Conservation (phyloP, 179 eudicot species). For the Drosera spatulata region DNA sequence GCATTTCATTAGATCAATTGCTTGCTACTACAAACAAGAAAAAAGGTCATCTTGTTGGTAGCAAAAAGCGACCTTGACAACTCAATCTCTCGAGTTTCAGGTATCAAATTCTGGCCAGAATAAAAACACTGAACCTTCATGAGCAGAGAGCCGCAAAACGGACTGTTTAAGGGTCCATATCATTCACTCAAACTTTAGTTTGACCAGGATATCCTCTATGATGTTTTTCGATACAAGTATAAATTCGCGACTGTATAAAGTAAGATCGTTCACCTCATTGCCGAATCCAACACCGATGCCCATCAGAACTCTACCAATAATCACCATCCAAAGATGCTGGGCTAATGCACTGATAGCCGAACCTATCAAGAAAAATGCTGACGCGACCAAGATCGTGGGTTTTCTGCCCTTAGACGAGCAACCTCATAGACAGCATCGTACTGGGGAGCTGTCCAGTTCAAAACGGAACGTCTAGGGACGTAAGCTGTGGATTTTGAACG, state of each 20-base stretch:
- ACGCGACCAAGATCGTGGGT: slow-evolving; percentile 34
- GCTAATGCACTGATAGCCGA: slow-evolving; percentile 32
- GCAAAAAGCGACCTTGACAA: neutral
- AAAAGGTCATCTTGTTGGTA: neutral
- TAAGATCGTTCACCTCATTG: slow-evolving; percentile 26
- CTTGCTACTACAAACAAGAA: too few relatives aligned
- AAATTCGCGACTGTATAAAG: neutral
- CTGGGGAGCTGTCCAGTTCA: too few relatives aligned
- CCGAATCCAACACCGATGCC: slow-evolving; percentile 60
- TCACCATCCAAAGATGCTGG: slow-evolving; percentile 28
- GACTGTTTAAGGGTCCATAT: too few relatives aligned
- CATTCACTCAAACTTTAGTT: too few relatives aligned
- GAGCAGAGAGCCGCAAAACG: too few relatives aligned
- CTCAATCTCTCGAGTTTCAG: neutral
- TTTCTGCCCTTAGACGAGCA: slow-evolving; percentile 30
- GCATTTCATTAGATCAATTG: neutral
- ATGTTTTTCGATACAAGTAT: neutral
- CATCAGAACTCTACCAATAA: slow-evolving; percentile 46
- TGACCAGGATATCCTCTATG: neutral
- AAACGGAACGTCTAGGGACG: too few relatives aligned
- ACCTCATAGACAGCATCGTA: too few relatives aligned
- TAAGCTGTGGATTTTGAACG: too few relatives aligned
- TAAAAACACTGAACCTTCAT: too few relatives aligned
- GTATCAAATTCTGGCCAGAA: too few relatives aligned
- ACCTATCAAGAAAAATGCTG: slow-evolving; percentile 39